These are phyloP conservation scores for Moniliella sp. DNA, from an alignment of 1,284 basidiomycete species.

Conservation along the genomic window DNA sequence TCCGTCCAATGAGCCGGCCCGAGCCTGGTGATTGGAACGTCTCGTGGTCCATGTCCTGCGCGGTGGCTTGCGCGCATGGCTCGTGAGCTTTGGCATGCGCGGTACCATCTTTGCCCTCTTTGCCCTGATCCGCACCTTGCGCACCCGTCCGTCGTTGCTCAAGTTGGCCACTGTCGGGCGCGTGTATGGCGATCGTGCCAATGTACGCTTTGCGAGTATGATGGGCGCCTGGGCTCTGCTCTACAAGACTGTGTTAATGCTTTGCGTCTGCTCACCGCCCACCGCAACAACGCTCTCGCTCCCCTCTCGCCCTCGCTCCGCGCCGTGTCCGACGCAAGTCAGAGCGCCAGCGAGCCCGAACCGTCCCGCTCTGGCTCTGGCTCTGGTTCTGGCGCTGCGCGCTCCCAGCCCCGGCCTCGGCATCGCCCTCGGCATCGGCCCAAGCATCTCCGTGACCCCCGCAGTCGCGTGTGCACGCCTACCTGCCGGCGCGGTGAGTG, in stretches of 20 bases:
- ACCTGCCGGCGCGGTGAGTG: slow-evolving; percentile 59
- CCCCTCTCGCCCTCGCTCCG: slow-evolving; percentile 1
- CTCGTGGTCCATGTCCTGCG: slow-evolving; percentile 21
- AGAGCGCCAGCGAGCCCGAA: not conserved
- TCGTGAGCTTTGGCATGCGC: slow-evolving; percentile 21
- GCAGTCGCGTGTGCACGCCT: slow-evolving; percentile 52
- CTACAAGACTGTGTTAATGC: slow-evolving; percentile 28
- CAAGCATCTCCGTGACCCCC: slow-evolving; percentile 21
- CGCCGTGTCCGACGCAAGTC: not conserved
- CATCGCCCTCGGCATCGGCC: too few species aligned
- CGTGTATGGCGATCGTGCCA: slow-evolving; percentile 15
- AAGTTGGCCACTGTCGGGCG: slow-evolving; percentile 4
- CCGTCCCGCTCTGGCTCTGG: not conserved
- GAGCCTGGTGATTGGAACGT: slow-evolving; percentile 24
- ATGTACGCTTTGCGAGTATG: slow-evolving; percentile 22
- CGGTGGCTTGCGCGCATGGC: slow-evolving; percentile 20
- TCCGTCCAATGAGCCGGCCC: slow-evolving; percentile 22
- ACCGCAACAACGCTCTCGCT: slow-evolving; percentile 3
- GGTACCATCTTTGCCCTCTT: slow-evolving; percentile 18
- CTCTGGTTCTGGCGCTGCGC: too few species aligned
- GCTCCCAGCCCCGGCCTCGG: not conserved
- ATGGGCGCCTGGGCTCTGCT: slow-evolving; percentile 24
- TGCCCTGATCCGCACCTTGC: slow-evolving; percentile 19
- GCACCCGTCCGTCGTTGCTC: slow-evolving; percentile 4
- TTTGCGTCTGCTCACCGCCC: slow-evolving; percentile 23